Conservation (phyloP, 495 filamentous ascomycete genomes). For the Aspergillus avenaceus region DNA sequence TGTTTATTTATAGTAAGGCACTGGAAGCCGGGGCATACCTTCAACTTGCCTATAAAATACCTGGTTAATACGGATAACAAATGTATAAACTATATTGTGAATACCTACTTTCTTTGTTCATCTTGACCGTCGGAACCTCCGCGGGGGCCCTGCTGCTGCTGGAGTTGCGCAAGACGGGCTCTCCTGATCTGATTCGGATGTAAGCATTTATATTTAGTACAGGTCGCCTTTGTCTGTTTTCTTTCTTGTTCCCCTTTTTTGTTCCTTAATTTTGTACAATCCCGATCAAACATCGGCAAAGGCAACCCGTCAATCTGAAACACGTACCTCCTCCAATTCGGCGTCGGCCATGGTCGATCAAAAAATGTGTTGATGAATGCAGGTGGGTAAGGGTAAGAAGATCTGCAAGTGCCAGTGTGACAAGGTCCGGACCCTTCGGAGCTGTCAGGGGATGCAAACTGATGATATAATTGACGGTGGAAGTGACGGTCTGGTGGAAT, state of each 20-base stretch:
- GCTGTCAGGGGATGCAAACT: background rate
- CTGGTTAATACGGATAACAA: conserved; percentile 1
- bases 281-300: background rate
- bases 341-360: conserved; percentile 67
- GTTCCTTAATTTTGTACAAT: too few relatives aligned
- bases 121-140: conserved; percentile 52
- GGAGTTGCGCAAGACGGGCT: conserved; percentile 87
- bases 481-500: conserved; percentile 5
- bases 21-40: conserved; percentile 39
- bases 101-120: conserved; percentile 57
- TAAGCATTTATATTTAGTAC: background rate
- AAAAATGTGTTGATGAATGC: background rate
- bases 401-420: background rate
- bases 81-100: background rate
- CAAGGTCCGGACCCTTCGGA: too few relatives aligned
- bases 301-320: background rate
- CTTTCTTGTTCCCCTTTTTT: too few relatives aligned
- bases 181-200: conserved; percentile 64
- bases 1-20: too few relatives aligned
- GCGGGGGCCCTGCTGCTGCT: conserved; percentile 57
- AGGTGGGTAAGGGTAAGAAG: background rate
- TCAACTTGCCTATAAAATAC: conserved; percentile 56
- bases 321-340: conserved; percentile 72
- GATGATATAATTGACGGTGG: conserved; percentile 8
- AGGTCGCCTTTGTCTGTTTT: background rate